Percentiles rank a stretch among this genome's conserved stretches.
phyloP scores from a whole-genome alignment of 164 flowering plant genomes.

The Macadamia integrifolia region DNA sequence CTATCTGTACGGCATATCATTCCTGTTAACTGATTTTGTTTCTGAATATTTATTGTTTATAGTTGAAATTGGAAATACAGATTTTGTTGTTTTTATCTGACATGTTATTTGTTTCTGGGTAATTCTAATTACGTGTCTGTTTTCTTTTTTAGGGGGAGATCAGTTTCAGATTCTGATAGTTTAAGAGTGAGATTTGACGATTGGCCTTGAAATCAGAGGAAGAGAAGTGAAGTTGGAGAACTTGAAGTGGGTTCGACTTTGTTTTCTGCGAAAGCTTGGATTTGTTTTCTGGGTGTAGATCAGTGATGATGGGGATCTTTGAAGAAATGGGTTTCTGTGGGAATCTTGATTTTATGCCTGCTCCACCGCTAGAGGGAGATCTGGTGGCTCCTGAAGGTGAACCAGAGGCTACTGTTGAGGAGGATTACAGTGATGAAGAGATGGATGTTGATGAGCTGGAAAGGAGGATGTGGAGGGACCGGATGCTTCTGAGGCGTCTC shows the following conservation, averaged over 20 bases:
- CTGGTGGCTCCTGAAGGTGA: slow-evolving; percentile 24
- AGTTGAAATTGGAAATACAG: no score
- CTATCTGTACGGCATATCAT: no score
- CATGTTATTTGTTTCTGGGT: background rate
- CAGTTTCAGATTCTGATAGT: background rate
- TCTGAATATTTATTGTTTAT: background rate
- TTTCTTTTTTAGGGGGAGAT: background rate
- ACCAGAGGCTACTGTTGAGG: slow-evolving; percentile 36
- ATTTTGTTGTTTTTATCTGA: background rate
- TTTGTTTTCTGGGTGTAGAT: background rate
- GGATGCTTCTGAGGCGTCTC: slow-evolving; percentile 35
- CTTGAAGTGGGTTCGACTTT: background rate
- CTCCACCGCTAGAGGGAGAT: slow-evolving; percentile 19
- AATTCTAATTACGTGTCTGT: background rate
- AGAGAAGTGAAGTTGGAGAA: background rate
- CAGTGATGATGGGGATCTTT: slow-evolving; percentile 25
- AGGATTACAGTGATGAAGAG: slow-evolving; percentile 51
- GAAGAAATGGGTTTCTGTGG: slow-evolving; percentile 29
- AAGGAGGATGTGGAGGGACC: slow-evolving; percentile 54
- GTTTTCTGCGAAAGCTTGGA: background rate
- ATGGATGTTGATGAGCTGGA: slow-evolving; percentile 53
- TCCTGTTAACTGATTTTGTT: no score
- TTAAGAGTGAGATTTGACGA: background rate
- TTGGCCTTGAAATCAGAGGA: background rate
- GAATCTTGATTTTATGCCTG: slow-evolving; percentile 23